These are phyloP conservation scores for Amaranthus tricolor DNA, from an alignment of 179 eudicot species.

Conservation along the genomic window DNA sequence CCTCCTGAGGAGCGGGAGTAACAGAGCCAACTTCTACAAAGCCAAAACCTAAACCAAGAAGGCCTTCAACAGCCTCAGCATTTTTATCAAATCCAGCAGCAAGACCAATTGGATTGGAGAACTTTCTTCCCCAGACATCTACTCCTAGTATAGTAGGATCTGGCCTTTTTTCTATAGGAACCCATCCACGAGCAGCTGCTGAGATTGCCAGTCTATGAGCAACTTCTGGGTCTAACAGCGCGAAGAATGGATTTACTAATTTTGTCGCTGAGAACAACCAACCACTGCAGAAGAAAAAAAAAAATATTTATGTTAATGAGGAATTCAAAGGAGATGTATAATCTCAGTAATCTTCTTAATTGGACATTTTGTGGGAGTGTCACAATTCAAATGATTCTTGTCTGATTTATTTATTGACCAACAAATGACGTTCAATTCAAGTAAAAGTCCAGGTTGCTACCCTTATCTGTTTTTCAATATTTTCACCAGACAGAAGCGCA, in stretches of 20 bases:
- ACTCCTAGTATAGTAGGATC: constrained; percentile 74
- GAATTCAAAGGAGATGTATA: constrained; percentile 8
- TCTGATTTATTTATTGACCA: neutral
- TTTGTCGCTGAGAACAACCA: constrained; percentile 97
- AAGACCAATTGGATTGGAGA: constrained; percentile 91
- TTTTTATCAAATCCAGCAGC: constrained; percentile 99
- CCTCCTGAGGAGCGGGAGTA: constrained; percentile 95
- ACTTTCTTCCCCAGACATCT: constrained; percentile 95
- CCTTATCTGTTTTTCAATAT: neutral
- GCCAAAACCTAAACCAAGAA: constrained; percentile 93
- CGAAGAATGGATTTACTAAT: constrained; percentile 92
- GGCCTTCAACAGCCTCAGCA: constrained; percentile 98
- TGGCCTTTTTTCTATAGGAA: constrained; percentile 89
- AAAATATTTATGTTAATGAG: constrained; percentile 11
- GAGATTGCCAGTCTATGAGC: constrained; percentile 79
- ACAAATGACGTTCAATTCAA: neutral
- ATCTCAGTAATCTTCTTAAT: neutral
- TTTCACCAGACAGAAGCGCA: neutral
- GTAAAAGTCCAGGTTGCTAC: neutral
- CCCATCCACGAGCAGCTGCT: constrained; percentile 98
- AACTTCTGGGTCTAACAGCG: constrained; percentile 86
- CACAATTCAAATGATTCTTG: neutral
- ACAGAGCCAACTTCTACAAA: constrained; percentile 98
- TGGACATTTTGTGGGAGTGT: neutral
- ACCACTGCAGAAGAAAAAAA: constrained; percentile 60